These are phyloP conservation scores for Boletellus ananiceps DNA, from an alignment of 768 basidiomycete species.

Conservation along the genomic window DNA sequence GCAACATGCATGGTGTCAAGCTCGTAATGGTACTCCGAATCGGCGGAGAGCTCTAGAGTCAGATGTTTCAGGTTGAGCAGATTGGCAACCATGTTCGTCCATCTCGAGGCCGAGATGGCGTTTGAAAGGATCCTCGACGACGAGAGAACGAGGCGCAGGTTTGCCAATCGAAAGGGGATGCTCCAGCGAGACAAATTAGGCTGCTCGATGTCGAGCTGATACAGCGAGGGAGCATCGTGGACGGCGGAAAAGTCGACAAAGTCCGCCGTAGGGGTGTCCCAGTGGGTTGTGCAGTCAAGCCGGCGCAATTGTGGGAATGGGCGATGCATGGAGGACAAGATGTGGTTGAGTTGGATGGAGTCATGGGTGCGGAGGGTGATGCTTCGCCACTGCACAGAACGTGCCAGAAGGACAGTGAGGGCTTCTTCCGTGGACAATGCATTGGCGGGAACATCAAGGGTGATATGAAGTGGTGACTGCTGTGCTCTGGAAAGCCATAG, in stretches of 20 bases:
- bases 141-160: constrained; percentile 33
- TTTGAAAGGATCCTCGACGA: constrained; percentile 13
- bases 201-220: constrained; percentile 31
- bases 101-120: constrained; percentile 20
- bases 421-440: constrained; percentile 30
- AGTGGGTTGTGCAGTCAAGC: constrained; percentile 31
- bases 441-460: constrained; percentile 36
- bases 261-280: constrained; percentile 20
- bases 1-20: constrained; percentile 7
- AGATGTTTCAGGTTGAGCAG: constrained; percentile 41
- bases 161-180: constrained; percentile 33
- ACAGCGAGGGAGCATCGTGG: constrained; percentile 33
- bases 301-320: constrained; percentile 36
- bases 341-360: constrained; percentile 35
- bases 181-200: constrained; percentile 34
- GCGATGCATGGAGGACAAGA: constrained; percentile 36
- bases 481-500: constrained; percentile 50
- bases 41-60: constrained; percentile 36
- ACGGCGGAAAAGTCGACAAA: constrained; percentile 30
- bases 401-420: constrained; percentile 39
- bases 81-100: constrained; percentile 33
- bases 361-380: constrained; percentile 38
- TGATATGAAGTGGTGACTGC: constrained; percentile 41
- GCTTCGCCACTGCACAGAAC: constrained; percentile 41
- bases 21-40: constrained; percentile 24